phyloP scores from a whole-genome alignment of 2,329 filamentous ascomycete genomes.

The Scytalidium sp. region DNA sequence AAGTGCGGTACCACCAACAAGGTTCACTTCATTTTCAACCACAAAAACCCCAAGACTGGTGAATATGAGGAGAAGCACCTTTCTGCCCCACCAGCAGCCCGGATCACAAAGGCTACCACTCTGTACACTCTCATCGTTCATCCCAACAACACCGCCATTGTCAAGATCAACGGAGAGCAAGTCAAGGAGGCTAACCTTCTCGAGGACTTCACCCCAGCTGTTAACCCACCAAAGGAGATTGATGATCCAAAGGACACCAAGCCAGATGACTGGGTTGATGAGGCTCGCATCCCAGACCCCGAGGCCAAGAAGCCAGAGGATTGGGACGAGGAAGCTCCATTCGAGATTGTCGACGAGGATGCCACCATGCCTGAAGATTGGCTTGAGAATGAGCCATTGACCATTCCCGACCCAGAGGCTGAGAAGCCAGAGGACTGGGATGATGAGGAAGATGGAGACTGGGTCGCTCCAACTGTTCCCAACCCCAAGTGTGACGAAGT shows the following conservation, averaged over 20 bases:
- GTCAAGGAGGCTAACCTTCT: conserved; percentile 88
- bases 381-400: conserved; percentile 84
- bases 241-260: conserved; percentile 92
- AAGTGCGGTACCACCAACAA: conserved; percentile 99
- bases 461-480: conserved; percentile 82
- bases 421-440: conserved; percentile 99
- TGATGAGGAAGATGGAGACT: conserved; percentile 99
- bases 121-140: conserved; percentile 97
- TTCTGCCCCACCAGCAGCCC: conserved; percentile 75
- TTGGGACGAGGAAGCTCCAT: conserved; percentile 98
- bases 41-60: conserved; percentile 99
- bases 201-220: conserved; percentile 88
- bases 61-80: conserved; percentile 99
- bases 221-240: conserved; percentile 94
- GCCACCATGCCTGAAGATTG: conserved; percentile 92
- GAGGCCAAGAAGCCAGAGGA: conserved; percentile 95
- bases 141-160: conserved; percentile 92
- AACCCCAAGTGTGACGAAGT: conserved; percentile 95
- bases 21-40: conserved; percentile 98
- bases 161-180: conserved; percentile 86
- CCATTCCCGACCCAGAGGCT: conserved; percentile 87
- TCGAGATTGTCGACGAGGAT: conserved; percentile 91
- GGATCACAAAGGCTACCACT: conserved; percentile 86
- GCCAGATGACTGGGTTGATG: conserved; percentile 94
- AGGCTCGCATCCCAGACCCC: conserved; percentile 85